Evolutionary conservation across 1,284 basidiomycete species (phyloP), one percentile per base, ranked within the genome.

Genomic region (Sporisorium iseilematis-ciliati): DNA sequence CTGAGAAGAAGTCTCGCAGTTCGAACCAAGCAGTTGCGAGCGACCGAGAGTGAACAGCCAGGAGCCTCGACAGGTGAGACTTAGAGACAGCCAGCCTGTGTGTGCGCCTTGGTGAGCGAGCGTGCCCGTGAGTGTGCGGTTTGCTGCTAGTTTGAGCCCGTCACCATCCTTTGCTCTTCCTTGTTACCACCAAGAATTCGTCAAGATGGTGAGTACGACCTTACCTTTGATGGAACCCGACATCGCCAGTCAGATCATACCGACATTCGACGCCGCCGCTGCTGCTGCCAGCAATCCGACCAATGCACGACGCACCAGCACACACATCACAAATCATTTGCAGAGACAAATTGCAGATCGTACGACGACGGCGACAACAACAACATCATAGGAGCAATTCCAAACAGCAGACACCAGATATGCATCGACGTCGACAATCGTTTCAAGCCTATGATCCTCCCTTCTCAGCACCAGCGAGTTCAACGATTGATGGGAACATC

Each of bases 161-260:
- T 46, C 63, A 66, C 48, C 52, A 66, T 63, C 69, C 70, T 61
- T 57, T 55, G 38, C 70, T 67, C 61, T 52, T 68, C 54, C 60
- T 74, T 45, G 71, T 43, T 61, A 74, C 65, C 71, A 74, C 71
- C 73, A 75, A 70, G 73, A 70, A 75, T 66, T 66, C 73, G 60
- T 75, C 73, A 75, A 75, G 73, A 75, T 75, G 73, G 73, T 75
- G 56, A 71, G 73, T 70, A 61, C 16, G 16, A 38, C 43, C 33
- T 50, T 52, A 51, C 57, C 38, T 49, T 52, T 52, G 57, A 57
- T 57, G 45, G 26, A 46, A 20, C 31, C 11, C 65, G 57, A 72
- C 50, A 23, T 40, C 31, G 31, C 29, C 54, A 41, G 33, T 55
- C 68, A 53, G 43, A 71, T 70, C 58, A 71, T 42, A n/a, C 57